Percentiles rank a stretch among this genome's conserved stretches.
phyloP scores from a whole-genome alignment of 129 eudicot species.

The Apium graveolens region DNA sequence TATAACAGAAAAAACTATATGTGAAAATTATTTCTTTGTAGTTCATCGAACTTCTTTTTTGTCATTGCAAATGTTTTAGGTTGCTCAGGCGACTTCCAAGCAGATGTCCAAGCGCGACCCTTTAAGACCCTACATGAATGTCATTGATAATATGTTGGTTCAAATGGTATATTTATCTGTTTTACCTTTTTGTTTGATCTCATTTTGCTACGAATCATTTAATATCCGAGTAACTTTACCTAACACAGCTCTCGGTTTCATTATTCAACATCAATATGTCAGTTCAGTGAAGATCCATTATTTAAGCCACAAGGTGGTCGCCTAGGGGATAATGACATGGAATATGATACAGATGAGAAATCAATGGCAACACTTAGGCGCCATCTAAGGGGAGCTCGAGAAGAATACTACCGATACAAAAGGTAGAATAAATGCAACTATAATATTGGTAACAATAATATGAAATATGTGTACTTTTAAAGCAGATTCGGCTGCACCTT shows the following conservation, averaged over 20 bases:
- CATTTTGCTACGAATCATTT: constrained; percentile 1
- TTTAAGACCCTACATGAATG: constrained; percentile 79
- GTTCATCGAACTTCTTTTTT: constrained; percentile 13
- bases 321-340: constrained; percentile 89
- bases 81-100: constrained; percentile 88
- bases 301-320: constrained; percentile 88
- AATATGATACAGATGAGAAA: constrained; percentile 89
- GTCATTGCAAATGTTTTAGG: constrained; percentile 30
- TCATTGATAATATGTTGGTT: constrained; percentile 75
- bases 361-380: constrained; percentile 97
- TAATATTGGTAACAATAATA: neutral
- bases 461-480: neutral
- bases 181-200: neutral
- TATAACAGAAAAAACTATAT: neutral
- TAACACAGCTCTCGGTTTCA: constrained; percentile 11
- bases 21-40: constrained; percentile 6
- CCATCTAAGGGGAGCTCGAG: constrained; percentile 72
- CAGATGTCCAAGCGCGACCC: constrained; percentile 94
- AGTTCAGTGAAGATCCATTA: constrained; percentile 86
- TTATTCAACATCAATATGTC: constrained; percentile 17
- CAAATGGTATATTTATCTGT: constrained; percentile 51
- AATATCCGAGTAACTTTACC: neutral
- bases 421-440: constrained; percentile 33
- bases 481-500: neutral
- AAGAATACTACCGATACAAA: constrained; percentile 78